phyloP scores from a whole-genome alignment of 306 rosid genomes.

The Neltuma alba region DNA sequence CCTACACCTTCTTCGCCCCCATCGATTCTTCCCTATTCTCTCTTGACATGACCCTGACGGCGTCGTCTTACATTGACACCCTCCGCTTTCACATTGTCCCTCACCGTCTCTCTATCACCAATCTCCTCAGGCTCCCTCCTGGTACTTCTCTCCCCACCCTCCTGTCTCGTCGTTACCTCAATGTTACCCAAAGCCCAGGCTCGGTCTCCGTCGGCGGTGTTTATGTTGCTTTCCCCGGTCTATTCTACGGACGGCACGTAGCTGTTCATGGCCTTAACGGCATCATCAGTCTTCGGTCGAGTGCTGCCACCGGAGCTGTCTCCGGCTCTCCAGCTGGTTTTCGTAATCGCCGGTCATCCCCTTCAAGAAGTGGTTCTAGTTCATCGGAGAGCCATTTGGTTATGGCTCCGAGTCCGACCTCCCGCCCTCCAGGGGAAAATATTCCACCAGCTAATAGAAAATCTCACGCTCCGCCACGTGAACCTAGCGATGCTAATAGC shows the following conservation, averaged over 20 bases:
- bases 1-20: slow-evolving; percentile 72
- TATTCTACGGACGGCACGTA: slow-evolving; percentile 37
- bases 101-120: slow-evolving; percentile 54
- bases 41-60: slow-evolving; percentile 60
- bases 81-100: slow-evolving; percentile 68
- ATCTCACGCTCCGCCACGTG: background rate
- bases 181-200: slow-evolving; percentile 27
- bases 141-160: slow-evolving; percentile 57
- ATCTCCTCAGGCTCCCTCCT: slow-evolving; percentile 49
- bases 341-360: background rate
- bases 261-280: slow-evolving; percentile 50
- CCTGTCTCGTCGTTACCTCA: slow-evolving; percentile 37
- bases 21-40: slow-evolving; percentile 66
- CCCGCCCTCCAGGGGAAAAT: background rate
- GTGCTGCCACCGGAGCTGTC: background rate
- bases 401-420: slow-evolving; percentile 22
- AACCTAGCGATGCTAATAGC: background rate
- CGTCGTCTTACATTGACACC: slow-evolving; percentile 52
- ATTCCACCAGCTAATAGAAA: background rate
- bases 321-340: slow-evolving; percentile 17
- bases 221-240: slow-evolving; percentile 36
- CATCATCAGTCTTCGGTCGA: slow-evolving; percentile 25
- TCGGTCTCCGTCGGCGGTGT: slow-evolving; percentile 44
- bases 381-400: slow-evolving; percentile 26
- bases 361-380: slow-evolving; percentile 21